phyloP scores from a whole-genome alignment of 331 rosid species.

The Quercus tomentella region DNA sequence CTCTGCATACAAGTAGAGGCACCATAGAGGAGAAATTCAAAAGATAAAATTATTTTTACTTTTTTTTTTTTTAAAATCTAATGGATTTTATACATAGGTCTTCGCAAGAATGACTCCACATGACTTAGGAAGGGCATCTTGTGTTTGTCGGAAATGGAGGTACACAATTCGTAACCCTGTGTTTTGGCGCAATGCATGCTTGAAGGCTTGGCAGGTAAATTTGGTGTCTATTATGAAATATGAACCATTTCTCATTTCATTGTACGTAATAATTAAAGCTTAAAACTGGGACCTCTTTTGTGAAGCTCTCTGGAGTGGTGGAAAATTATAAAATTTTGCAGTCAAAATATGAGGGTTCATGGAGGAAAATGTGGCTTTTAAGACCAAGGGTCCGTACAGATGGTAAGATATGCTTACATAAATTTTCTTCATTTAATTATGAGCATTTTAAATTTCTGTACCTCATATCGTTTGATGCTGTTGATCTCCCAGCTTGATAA shows the following conservation, averaged over 20 bases:
- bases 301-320: constrained; percentile 70
- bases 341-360: constrained; percentile 68
- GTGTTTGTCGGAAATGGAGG: constrained; percentile 96
- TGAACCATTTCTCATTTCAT: constrained; percentile 5
- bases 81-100: constrained; percentile 40
- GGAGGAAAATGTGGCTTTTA: constrained; percentile 95
- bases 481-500: constrained; percentile 1
- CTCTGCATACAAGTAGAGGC: background rate
- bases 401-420: constrained; percentile 43
- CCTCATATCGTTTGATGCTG: background rate
- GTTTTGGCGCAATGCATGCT: constrained; percentile 90
- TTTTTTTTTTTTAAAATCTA: background rate
- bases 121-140: constrained; percentile 83
- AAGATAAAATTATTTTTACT: background rate
- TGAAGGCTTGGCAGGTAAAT: constrained; percentile 99
- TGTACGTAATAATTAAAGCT: constrained; percentile 11
- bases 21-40: background rate
- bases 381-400: constrained; percentile 92
- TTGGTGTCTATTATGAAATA: constrained; percentile 10
- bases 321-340: constrained; percentile 79
- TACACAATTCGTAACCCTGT: constrained; percentile 87
- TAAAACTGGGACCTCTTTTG: constrained; percentile 20
- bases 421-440: background rate
- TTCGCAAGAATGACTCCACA: constrained; percentile 79
- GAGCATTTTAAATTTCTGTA: background rate